Evolutionary conservation across 176 grass and related monocot genomes (phyloP), one percentile per base, ranked within the genome.

Genomic region (Olyra latifolia): DNA sequence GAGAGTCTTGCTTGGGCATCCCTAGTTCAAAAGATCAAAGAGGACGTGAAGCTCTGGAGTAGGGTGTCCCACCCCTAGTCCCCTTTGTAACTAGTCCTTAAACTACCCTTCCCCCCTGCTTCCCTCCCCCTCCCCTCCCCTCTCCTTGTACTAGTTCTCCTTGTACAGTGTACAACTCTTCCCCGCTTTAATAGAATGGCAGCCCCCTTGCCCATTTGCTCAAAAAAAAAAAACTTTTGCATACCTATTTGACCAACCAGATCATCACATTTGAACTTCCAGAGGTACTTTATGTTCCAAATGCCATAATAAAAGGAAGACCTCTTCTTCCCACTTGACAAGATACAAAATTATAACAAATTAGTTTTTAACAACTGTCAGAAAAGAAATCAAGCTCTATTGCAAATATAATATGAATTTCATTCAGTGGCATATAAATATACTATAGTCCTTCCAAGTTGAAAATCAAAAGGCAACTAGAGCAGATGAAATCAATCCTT

Each of bases 221-320:
- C n/a, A n/a, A n/a, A n/a, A n/a, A n/a, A n/a, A n/a, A n/a, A n/a
- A n/a, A n/a, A 88, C 19, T 61, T 71, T 6, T 25, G 43, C 76
- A 6, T 90, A 97, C 95, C 89, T 81, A 87, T 87, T 85, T 97
- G 91, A 72, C 91, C 84, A 79, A 87, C 87, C 16, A 94, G 89
- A 79, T 97, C 95, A 89, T 97, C 95, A 91, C 95, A 97, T 85
- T 92, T 97, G 87, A 97, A 97, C 77, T 94, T 94, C 55, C 88
- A 90, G 62, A 97, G 88, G 63, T 94, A 94, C 56, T 90, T 97
- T 72, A 97, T 94, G 72, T 94, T 97, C 95, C 95, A 97, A 82
- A 97, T 94, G 59, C 94, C 95, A 80, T 97, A 97, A 75, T 82
- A 94, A 87, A 97, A 97, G 28, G 89, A 64, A 38, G 91, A 94